These are phyloP conservation scores for Meyerozyma elateridarum DNA, from an alignment of 1,139 yeast genomes.

Conservation along the genomic window DNA sequence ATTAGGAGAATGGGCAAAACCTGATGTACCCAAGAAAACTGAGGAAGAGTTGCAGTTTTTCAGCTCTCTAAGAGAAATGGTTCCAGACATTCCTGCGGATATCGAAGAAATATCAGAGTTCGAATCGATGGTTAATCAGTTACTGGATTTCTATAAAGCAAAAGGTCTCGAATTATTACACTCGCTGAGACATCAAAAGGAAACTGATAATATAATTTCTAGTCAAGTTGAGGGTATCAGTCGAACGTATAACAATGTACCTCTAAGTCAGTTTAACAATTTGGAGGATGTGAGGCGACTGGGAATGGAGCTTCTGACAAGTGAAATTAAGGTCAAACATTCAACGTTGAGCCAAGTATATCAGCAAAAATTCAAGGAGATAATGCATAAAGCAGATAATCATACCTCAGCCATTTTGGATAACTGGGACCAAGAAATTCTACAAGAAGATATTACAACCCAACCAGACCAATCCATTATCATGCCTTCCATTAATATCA, in stretches of 20 bases:
- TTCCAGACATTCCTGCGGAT: conserved; percentile 18
- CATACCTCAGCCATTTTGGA: neutral
- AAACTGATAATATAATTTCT: no score
- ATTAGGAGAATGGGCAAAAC: conserved; percentile 23
- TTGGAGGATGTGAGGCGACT: neutral
- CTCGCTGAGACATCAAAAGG: no score
- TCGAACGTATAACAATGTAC: no score
- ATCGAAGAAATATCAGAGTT: conserved; percentile 37
- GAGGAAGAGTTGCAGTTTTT: conserved; percentile 9
- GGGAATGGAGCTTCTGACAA: conserved; percentile 2
- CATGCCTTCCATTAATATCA: conserved; percentile 2
- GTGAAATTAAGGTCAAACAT: neutral
- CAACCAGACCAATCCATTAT: neutral
- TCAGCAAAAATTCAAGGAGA: neutral
- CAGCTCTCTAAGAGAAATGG: conserved; percentile 24
- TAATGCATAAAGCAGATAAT: neutral
- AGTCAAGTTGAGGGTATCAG: no score
- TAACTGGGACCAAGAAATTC: neutral
- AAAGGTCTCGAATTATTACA: conserved; percentile 20
- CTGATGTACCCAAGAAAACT: no score
- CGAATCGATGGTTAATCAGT: conserved; percentile 48
- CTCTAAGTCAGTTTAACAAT: no score
- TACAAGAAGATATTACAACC: neutral
- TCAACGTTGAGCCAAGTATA: neutral
- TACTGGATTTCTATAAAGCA: conserved; percentile 30